Percentiles rank a stretch among this genome's conserved stretches.
Evolutionary conservation across 2,329 filamentous ascomycete genomes (phyloP).

Genomic region (Aspergillus luchuensis): DNA sequence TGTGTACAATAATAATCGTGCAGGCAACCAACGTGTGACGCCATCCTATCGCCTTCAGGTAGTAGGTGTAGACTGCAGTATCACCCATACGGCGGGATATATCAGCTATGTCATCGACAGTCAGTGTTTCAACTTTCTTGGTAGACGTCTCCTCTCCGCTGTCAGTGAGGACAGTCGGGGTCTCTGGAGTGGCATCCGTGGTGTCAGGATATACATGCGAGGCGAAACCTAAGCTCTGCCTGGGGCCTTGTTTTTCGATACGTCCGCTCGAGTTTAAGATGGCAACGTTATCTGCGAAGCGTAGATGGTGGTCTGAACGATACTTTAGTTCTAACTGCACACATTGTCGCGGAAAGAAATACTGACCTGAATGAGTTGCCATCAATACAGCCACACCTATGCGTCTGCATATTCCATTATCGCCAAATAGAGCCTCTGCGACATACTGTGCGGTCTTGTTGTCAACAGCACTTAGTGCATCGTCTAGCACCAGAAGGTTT

Average conservation of each 20-base stretch:
- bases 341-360: too few species aligned
- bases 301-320: background rate
- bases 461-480: conserved; percentile 1
- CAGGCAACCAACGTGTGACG: background rate
- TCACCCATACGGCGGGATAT: conserved; percentile 2
- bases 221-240: background rate
- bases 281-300: background rate
- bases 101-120: conserved; percentile 3
- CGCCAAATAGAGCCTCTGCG: background rate
- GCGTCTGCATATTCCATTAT: background rate
- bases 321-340: background rate
- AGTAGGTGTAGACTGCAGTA: conserved; percentile 2
- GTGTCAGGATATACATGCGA: background rate
- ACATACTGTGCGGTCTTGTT: background rate
- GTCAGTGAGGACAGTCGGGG: background rate
- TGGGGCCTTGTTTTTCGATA: background rate
- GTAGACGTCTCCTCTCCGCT: background rate
- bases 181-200: background rate
- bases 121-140: background rate
- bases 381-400: background rate
- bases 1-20: background rate
- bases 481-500: background rate
- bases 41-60: conserved; percentile 6
- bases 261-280: background rate
- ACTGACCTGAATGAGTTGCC: background rate